Evolutionary conservation across 2,329 filamentous ascomycete genomes (phyloP), one percentile per base, ranked within the genome.

Genomic region (Phyllachora maydis): DNA sequence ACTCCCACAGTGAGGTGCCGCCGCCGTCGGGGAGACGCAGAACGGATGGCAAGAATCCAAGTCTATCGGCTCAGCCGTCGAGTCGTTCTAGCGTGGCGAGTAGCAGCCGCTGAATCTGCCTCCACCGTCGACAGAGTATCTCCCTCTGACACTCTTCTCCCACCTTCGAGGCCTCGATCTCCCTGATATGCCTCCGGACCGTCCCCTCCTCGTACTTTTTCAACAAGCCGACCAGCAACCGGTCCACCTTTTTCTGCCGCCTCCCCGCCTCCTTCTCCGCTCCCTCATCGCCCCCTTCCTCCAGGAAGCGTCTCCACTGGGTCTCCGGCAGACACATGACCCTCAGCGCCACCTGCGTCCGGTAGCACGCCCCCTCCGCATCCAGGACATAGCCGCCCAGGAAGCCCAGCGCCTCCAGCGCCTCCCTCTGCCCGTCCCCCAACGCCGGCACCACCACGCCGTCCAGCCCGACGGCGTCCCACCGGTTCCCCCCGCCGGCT

Each of bases 341-440:
- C 22, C 61, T 38, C 22, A 65, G 32, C 4, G 59, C 63, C 8
- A 63, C 56, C 35, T 66, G 54, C 2, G 63, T 65, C 10, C 62
- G 45, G 35, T 66, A 57, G 36, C 64, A 69, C 8, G 57, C 52
- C 5, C 42, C 51, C 7, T 54, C 42, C 3, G 40, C 33, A 32
- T 67, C 63, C 5, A 67, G 41, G 25, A 56, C 45, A 32, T 64
- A 68, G 4, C 47, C 47, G 0, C 52, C 59, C 30, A 59, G 42
- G 34, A 64, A 67, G 2, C 54, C 53, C 1, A 30, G 38, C 2
- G 52, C 51, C 20, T 58, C 45, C 10, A 68, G 44, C 17, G 35
- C 31, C 6, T 39, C 35, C 26, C 35, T 47, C 32, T 56, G 49
- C 4, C 24, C 21, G 3, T 26, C 21, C 14, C 41, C 33, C 15